Base-by-base conservation (phyloP, 2,329 filamentous ascomycete species). In the Calonectria pseudoturangicola region DNA sequence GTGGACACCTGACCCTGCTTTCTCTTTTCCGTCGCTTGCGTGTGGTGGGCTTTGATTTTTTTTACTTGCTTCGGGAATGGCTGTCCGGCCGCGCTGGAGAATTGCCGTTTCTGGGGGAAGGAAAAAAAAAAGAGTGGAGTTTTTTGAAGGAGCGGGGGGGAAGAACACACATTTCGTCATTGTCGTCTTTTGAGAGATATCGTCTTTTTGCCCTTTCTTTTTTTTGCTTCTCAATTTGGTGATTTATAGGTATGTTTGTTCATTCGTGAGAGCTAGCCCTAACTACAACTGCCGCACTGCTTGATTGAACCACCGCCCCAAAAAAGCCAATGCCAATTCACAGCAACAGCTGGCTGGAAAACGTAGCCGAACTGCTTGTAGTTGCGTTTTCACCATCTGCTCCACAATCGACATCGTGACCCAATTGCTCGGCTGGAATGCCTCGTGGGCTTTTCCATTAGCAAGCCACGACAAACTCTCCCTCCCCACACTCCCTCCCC, bases 391-490 rank as follows among this genome's bases (percentile, higher is more conserved):
- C 33, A 25, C 33, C 33, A 6, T 60, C 54, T 60, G 54, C 54
- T 60, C 54, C 54, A 60, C 54, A 36, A 27, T 41, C 12, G 45
- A 68, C 39, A 68, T 68, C 33, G 51, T 56, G 45, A 48, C 27
- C 64, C 60, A 39, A 66, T 60, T 33, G 16, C 25, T 43, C 25
- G 15, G 54, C 60, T 71, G 58, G 27, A 30, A 28, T 18, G 54
- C 25, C 48, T 63, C 36, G 45, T 43, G n/a, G 50, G 28, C 27
- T 56, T 45, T 66, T 63, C 50, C 66, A 66, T 43, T 25, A 63
- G 48, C 39, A 25, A 48, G 30, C 66, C 71, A 70, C 71, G 27
- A 54, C 66, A 50, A 62, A 70, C 51, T 73, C 68, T 71, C 68
- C 56, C 63, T 45, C 71, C 39, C 60, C 65, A 41, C 45, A 60